Evolutionary conservation across 345 rosid genomes (phyloP).

Genomic region (Firmiana major): DNA sequence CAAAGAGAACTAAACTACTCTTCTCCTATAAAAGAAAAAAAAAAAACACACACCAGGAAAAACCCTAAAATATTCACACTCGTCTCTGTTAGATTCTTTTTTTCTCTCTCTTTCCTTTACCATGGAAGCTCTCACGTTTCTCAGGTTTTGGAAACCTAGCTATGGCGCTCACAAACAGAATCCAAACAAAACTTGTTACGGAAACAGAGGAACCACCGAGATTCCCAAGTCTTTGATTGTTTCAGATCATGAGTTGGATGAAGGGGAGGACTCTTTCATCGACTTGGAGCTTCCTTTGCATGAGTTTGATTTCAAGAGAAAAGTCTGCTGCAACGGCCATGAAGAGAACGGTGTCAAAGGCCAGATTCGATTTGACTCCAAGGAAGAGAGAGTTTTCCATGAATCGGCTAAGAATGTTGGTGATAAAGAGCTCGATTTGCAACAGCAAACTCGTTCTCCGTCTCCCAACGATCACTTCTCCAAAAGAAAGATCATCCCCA

Average conservation of each 20-base stretch:
- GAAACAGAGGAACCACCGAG: constrained; percentile 8
- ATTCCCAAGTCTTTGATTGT: constrained; percentile 20
- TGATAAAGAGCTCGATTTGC: constrained; percentile 21
- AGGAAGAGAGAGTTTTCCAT: constrained; percentile 8
- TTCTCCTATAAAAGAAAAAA: constrained; percentile 9
- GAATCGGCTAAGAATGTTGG: constrained; percentile 15
- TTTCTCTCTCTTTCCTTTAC: not conserved
- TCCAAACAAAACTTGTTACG: constrained; percentile 20
- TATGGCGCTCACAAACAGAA: constrained; percentile 19
- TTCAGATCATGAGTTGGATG: constrained; percentile 35
- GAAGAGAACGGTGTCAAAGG: constrained; percentile 5
- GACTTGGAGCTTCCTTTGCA: constrained; percentile 75
- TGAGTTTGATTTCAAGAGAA: constrained; percentile 25
- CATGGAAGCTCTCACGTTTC: constrained; percentile 75
- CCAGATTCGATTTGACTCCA: constrained; percentile 20
- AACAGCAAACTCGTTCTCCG: constrained; percentile 25
- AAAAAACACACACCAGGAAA: constrained; percentile 4
- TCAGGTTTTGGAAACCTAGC: constrained; percentile 52
- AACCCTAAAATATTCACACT: not conserved
- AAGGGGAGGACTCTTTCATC: constrained; percentile 86
- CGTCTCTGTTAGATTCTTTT: not conserved
- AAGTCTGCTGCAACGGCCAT: not conserved
- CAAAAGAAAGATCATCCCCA: constrained; percentile 70
- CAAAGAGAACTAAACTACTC: constrained; percentile 21
- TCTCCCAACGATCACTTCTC: constrained; percentile 36